A percentile compares a stretch with the other conserved stretches of the same genome.
Evolutionary conservation across 2,329 filamentous ascomycete species (phyloP).

Genomic region (Pseudogymnoascus sp.): DNA sequence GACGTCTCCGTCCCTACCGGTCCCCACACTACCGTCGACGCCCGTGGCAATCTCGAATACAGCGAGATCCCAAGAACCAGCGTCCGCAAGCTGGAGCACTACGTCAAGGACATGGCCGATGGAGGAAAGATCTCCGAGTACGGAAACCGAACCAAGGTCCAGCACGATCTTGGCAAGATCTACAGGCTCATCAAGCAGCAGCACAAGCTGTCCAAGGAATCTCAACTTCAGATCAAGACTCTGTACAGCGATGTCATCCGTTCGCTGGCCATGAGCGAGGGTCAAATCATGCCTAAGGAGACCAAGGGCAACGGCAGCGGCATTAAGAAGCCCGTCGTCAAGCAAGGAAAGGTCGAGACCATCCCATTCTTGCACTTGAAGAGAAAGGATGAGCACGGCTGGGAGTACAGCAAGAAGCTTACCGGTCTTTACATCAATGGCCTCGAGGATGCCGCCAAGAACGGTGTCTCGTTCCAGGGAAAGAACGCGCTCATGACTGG

Average conservation of each 20-base stretch:
- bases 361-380: slow-evolving; percentile 97
- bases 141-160: slow-evolving; percentile 94
- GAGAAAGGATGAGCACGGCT: slow-evolving; percentile 85
- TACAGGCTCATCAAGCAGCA: slow-evolving; percentile 99
- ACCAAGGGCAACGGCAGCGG: slow-evolving; percentile 51
- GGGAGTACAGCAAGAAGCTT: slow-evolving; percentile 99
- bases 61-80: slow-evolving; percentile 78
- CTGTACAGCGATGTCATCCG: slow-evolving; percentile 91
- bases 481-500: slow-evolving; percentile 98
- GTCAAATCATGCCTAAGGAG: slow-evolving; percentile 88
- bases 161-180: slow-evolving; percentile 87
- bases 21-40: slow-evolving; percentile 85
- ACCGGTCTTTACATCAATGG: slow-evolving; percentile 89
- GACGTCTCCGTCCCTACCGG: slow-evolving; percentile 89
- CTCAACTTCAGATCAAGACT: slow-evolving; percentile 91
- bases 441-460: slow-evolving; percentile 76
- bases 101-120: slow-evolving; percentile 96
- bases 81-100: slow-evolving; percentile 95
- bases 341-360: slow-evolving; percentile 79
- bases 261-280: slow-evolving; percentile 94
- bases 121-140: slow-evolving; percentile 98
- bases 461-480: slow-evolving; percentile 83
- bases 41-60: slow-evolving; percentile 86
- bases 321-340: slow-evolving; percentile 45
- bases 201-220: slow-evolving; percentile 93